Conservation (phyloP, 1,284 basidiomycete genomes). For the Mycosarcoma mackinlayi region DNA sequence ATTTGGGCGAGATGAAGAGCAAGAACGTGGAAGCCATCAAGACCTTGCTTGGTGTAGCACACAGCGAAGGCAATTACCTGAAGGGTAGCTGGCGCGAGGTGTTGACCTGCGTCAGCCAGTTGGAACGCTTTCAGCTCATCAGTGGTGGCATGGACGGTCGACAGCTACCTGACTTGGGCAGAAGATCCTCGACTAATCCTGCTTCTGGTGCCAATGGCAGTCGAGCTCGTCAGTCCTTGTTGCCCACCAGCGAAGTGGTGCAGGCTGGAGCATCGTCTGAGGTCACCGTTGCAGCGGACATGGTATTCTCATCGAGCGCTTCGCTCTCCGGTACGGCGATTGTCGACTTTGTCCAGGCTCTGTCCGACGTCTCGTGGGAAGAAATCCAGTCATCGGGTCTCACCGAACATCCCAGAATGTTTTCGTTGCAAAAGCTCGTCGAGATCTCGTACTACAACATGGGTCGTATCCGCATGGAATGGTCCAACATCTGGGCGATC, state of each 20-base stretch:
- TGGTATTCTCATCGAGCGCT: constrained; percentile 97
- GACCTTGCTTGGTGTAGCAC: constrained; percentile 65
- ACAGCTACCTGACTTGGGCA: constrained; percentile 81
- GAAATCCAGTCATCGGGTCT: constrained; percentile 97
- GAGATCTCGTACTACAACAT: constrained; percentile 99
- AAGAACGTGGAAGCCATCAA: constrained; percentile 69
- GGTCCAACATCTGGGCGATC: constrained; percentile 98
- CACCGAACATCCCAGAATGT: constrained; percentile 87
- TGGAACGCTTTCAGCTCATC: constrained; percentile 68
- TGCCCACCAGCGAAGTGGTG: constrained; percentile 87
- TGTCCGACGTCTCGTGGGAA: constrained; percentile 98
- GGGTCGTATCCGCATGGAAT: constrained; percentile 96
- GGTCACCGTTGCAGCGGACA: constrained; percentile 97
- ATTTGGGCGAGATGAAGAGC: constrained; percentile 68
- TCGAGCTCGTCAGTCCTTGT: constrained; percentile 55
- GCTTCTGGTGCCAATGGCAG: constrained; percentile 18
- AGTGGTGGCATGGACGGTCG: constrained; percentile 69
- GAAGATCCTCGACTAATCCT: constrained; percentile 70
- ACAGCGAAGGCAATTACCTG: constrained; percentile 67
- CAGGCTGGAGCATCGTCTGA: constrained; percentile 97
- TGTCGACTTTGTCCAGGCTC: constrained; percentile 94
- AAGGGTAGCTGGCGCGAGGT: constrained; percentile 68
- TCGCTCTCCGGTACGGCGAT: constrained; percentile 95
- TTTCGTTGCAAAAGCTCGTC: constrained; percentile 97
- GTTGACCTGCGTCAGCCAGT: constrained; percentile 66